phyloP scores from a whole-genome alignment of 495 filamentous ascomycete species.

The Hypoxylon fuscum region DNA sequence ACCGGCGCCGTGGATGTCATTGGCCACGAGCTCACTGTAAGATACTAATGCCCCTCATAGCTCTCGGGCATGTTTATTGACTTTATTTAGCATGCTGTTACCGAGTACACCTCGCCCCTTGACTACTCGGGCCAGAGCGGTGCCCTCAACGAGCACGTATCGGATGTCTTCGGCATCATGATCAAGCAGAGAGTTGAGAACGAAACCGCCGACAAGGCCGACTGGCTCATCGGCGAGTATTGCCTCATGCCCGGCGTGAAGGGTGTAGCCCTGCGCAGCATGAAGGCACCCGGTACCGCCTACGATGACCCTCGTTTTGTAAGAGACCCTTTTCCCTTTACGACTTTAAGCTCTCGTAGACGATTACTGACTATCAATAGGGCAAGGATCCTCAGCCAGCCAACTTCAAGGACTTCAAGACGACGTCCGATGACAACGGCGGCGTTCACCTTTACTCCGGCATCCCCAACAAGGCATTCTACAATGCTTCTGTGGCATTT shows the following conservation, averaged over 20 bases:
- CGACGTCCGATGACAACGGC: constrained; percentile 51
- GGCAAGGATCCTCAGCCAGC: constrained; percentile 58
- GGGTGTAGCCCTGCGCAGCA: constrained; percentile 56
- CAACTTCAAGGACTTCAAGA: constrained; percentile 50
- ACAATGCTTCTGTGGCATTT: constrained; percentile 52
- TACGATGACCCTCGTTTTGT: constrained; percentile 57
- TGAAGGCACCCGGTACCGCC: constrained; percentile 61
- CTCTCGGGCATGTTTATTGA: neutral
- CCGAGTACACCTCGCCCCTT: constrained; percentile 53
- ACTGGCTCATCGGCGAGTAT: constrained; percentile 64
- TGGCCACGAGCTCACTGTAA: constrained; percentile 58
- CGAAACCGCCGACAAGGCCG: constrained; percentile 53
- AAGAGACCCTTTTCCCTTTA: constrained; percentile 17
- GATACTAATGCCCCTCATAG: neutral
- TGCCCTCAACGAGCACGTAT: constrained; percentile 62
- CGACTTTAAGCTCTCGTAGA: neutral
- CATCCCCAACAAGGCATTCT: constrained; percentile 64
- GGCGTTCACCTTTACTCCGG: constrained; percentile 64
- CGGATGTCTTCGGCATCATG: constrained; percentile 64
- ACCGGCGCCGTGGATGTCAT: constrained; percentile 58
- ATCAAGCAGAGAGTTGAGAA: constrained; percentile 58
- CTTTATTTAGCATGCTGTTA: constrained; percentile 52
- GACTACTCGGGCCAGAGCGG: constrained; percentile 56
- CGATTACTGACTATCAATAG: constrained; percentile 25
- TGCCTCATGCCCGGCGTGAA: constrained; percentile 55